Conservation (phyloP, 352 stramenopile genomes). For the Pythium chondricola region DNA sequence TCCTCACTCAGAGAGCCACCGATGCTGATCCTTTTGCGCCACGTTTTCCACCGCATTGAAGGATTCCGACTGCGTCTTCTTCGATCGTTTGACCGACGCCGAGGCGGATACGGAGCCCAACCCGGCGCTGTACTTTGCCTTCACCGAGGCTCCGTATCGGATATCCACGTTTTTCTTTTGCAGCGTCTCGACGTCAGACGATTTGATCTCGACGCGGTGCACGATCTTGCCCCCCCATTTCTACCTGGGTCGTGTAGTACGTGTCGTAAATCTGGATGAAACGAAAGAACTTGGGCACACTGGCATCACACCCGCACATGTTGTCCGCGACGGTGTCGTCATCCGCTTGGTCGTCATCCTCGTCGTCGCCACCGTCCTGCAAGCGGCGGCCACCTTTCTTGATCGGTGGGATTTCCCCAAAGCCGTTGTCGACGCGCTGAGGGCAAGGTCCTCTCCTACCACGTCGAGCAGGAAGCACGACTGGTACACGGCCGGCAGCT, state of each 20-base stretch:
- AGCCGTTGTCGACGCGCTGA: constrained; percentile 18
- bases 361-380: too few relatives aligned
- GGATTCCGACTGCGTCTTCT: constrained; percentile 13
- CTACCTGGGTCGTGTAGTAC: constrained; percentile 24
- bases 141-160: constrained; percentile 24
- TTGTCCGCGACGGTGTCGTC: constrained; percentile 20
- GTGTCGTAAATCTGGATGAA: constrained; percentile 25
- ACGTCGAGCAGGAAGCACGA: constrained; percentile 15
- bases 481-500: constrained; percentile 9
- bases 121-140: constrained; percentile 20
- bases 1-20: constrained; percentile 23
- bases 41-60: constrained; percentile 26
- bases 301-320: constrained; percentile 23
- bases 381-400: too few relatives aligned
- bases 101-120: constrained; percentile 14
- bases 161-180: constrained; percentile 26
- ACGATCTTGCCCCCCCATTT: constrained; percentile 30
- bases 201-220: constrained; percentile 24
- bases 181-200: constrained; percentile 20
- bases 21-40: constrained; percentile 25
- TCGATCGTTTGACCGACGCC: constrained; percentile 13
- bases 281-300: constrained; percentile 19
- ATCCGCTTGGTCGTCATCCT: constrained; percentile 4
- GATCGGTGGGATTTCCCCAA: too few relatives aligned
- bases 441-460: constrained; percentile 12